These are phyloP conservation scores for Acidomyces sp. DNA, from an alignment of 495 filamentous ascomycete genomes.

Conservation along the genomic window DNA sequence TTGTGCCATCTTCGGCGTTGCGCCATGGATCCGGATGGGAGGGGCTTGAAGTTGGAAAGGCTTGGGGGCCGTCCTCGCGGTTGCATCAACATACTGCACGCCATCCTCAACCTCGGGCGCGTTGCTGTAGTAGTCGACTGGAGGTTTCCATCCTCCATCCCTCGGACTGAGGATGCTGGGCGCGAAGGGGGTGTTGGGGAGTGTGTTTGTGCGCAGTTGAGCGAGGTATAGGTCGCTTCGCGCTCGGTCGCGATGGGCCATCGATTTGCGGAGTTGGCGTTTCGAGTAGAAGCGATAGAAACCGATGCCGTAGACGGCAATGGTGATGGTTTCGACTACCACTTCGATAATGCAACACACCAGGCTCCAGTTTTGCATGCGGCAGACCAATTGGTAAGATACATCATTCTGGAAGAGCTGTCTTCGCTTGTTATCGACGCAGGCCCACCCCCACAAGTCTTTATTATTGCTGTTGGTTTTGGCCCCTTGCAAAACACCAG, in stretches of 20 bases:
- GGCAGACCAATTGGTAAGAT: slow-evolving; percentile 85
- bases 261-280: slow-evolving; percentile 82
- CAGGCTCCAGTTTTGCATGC: slow-evolving; percentile 91
- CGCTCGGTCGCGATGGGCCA: slow-evolving; percentile 89
- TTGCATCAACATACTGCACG: slow-evolving; percentile 39
- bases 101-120: slow-evolving; percentile 40
- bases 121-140: slow-evolving; percentile 21
- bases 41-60: slow-evolving; percentile 77
- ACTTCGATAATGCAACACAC: slow-evolving; percentile 97
- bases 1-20: slow-evolving; percentile 56
- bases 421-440: slow-evolving; percentile 69
- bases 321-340: slow-evolving; percentile 80
- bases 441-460: slow-evolving; percentile 96
- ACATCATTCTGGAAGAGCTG: slow-evolving; percentile 63
- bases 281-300: slow-evolving; percentile 97
- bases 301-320: slow-evolving; percentile 80
- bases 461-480: slow-evolving; percentile 27
- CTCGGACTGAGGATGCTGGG: slow-evolving; percentile 22
- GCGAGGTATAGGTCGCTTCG: slow-evolving; percentile 91
- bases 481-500: not conserved
- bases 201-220: slow-evolving; percentile 81
- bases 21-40: slow-evolving; percentile 59
- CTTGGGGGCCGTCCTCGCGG: slow-evolving; percentile 42
- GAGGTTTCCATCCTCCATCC: slow-evolving; percentile 29
- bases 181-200: slow-evolving; percentile 77